Percentiles rank a stretch among this genome's conserved stretches.
phyloP scores from a whole-genome alignment of 1,284 basidiomycete genomes.

The Tranzscheliella williamsii region DNA sequence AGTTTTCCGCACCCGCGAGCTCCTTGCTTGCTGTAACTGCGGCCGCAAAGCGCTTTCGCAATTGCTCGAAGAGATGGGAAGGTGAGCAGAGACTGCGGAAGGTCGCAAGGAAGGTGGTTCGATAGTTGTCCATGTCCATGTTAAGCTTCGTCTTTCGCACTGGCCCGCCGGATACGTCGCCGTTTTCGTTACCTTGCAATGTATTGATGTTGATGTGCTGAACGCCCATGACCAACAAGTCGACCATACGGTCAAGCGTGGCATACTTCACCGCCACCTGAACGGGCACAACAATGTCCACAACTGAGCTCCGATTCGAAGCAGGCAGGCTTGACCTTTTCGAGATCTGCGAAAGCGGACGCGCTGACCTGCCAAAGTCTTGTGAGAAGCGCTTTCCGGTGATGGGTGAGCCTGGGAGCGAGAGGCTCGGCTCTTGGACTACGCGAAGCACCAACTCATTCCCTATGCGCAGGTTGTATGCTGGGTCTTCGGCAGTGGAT shows the following conservation, averaged over 20 bases:
- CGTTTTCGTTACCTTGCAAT: conserved; percentile 5
- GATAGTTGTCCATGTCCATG: conserved; percentile 47
- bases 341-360: conserved; percentile 51
- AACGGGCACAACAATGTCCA: conserved; percentile 37
- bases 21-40: conserved; percentile 55
- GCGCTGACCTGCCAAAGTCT: conserved; percentile 37
- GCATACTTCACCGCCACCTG: conserved; percentile 49
- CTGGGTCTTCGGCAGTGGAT: conserved; percentile 7
- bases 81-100: conserved; percentile 48
- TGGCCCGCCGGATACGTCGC: conserved; percentile 6
- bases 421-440: conserved; percentile 30
- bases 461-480: conserved; percentile 32
- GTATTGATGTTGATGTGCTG: conserved; percentile 40
- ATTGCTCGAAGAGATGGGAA: conserved; percentile 50
- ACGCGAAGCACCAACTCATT: conserved; percentile 41
- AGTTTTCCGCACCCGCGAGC: conserved; percentile 38
- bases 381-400: conserved; percentile 51
- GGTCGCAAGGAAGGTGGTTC: conserved; percentile 51
- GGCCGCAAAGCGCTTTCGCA: conserved; percentile 48
- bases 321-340: conserved; percentile 53
- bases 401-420: conserved; percentile 41
- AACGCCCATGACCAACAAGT: conserved; percentile 56
- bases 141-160: conserved; percentile 33
- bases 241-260: conserved; percentile 52
- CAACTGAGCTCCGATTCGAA: conserved; percentile 51